Conservation (phyloP, 495 filamentous ascomycete genomes). For the Xylaria sp. region DNA sequence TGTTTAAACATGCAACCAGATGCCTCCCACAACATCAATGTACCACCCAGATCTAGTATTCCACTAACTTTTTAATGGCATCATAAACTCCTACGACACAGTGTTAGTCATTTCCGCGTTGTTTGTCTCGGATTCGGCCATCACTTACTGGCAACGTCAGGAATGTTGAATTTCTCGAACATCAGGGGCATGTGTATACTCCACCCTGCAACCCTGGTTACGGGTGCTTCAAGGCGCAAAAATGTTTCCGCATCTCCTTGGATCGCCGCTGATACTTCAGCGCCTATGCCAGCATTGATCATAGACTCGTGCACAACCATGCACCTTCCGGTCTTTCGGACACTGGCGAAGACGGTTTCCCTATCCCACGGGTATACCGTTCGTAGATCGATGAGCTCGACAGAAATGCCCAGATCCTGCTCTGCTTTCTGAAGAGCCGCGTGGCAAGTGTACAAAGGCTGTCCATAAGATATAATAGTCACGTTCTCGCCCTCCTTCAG, state of each 20-base stretch:
- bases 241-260: constrained; percentile 85
- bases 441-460: constrained; percentile 87
- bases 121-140: not conserved
- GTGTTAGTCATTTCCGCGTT: constrained; percentile 32
- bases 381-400: constrained; percentile 90
- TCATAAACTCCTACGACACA: constrained; percentile 58
- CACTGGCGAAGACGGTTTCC: constrained; percentile 79
- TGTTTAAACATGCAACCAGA: not conserved
- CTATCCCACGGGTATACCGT: constrained; percentile 97
- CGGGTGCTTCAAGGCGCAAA: constrained; percentile 87
- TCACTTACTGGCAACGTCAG: constrained; percentile 87
- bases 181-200: constrained; percentile 82
- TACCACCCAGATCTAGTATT: constrained; percentile 43
- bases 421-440: constrained; percentile 82
- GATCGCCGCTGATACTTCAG: constrained; percentile 90
- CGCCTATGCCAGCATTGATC: constrained; percentile 92
- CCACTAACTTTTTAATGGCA: constrained; percentile 55
- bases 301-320: constrained; percentile 96
- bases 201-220: constrained; percentile 90
- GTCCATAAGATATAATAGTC: constrained; percentile 90
- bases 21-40: not conserved
- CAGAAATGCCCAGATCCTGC: constrained; percentile 76
- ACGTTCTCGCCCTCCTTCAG: constrained; percentile 83
- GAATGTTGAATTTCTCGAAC: constrained; percentile 88
- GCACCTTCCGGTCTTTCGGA: constrained; percentile 87